These are phyloP conservation scores for Kernera saxatilis DNA, from an alignment of 345 rosid genomes.

Conservation along the genomic window DNA sequence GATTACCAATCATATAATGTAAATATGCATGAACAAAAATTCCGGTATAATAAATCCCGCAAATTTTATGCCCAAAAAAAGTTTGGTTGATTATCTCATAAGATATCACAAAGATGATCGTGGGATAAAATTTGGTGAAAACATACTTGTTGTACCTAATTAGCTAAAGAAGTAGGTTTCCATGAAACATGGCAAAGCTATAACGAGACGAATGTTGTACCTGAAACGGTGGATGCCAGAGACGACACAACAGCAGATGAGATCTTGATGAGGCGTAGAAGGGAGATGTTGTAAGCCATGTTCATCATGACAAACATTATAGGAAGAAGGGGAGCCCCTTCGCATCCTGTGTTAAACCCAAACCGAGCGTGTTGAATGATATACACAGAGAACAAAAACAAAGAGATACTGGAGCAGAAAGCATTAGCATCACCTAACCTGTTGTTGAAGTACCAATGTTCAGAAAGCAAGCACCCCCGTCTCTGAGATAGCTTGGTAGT, in stretches of 20 bases:
- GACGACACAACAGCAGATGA: constrained; percentile 88
- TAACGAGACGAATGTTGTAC: constrained; percentile 29
- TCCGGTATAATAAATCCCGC: too few species aligned
- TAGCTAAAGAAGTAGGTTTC: not conserved
- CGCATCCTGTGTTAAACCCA: constrained; percentile 59
- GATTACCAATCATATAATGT: too few species aligned
- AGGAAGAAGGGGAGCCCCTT: constrained; percentile 91
- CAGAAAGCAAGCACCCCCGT: constrained; percentile 87
- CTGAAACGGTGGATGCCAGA: constrained; percentile 93
- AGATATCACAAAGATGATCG: not conserved
- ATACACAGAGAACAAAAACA: not conserved
- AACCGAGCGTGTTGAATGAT: not conserved
- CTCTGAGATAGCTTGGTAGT: constrained; percentile 81
- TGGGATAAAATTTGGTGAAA: not conserved
- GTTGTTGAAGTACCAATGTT: constrained; percentile 56
- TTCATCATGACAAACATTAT: constrained; percentile 68
- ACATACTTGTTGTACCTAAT: too few species aligned
- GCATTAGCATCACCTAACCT: constrained; percentile 43
- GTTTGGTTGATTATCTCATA: not conserved
- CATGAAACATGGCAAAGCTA: not conserved
- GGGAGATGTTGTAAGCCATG: constrained; percentile 88
- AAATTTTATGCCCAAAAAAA: too few species aligned
- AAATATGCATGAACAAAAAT: too few species aligned
- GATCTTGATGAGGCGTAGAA: constrained; percentile 87
- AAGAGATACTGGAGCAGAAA: not conserved